Conservation (phyloP, 805 yeast genomes). For the Schwanniomyces polymorphus region DNA sequence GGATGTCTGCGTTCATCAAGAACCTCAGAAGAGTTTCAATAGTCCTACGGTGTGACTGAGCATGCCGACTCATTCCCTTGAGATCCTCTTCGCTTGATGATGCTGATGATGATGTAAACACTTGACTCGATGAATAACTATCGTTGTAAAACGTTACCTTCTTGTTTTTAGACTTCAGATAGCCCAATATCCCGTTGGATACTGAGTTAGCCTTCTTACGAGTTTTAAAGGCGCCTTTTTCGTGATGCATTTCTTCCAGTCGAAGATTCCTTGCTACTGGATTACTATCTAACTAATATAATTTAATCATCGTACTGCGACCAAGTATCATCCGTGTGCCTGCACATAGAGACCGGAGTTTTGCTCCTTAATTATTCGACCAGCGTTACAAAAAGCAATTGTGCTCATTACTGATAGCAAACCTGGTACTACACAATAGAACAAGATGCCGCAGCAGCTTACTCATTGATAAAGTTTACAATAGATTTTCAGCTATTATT, state of each 20-base stretch:
- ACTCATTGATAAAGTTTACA: too few species aligned
- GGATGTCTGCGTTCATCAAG: background rate
- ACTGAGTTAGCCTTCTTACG: slow-evolving; percentile 15
- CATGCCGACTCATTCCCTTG: background rate
- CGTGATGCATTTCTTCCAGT: background rate
- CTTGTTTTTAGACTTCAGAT: slow-evolving; percentile 7
- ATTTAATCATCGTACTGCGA: background rate
- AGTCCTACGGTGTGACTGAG: background rate
- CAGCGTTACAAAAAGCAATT: background rate
- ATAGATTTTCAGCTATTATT: too few species aligned
- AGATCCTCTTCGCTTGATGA: slow-evolving; percentile 8
- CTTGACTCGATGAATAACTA: slow-evolving; percentile 5
- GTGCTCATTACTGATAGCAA: too few species aligned
- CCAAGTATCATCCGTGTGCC: background rate
- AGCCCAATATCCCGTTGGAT: slow-evolving; percentile 13
- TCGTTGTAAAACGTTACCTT: slow-evolving; percentile 15
- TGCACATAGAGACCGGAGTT: slow-evolving; percentile 1
- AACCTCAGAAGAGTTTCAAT: background rate
- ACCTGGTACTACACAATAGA: too few species aligned
- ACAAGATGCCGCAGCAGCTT: too few species aligned
- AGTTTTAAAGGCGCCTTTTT: background rate
- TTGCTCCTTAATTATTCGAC: background rate
- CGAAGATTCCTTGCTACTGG: background rate
- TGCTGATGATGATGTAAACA: slow-evolving; percentile 6
- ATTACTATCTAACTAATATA: background rate